These are phyloP conservation scores for Pilasporangium apinafurcum DNA, from an alignment of 352 stramenopile species.

Conservation along the genomic window DNA sequence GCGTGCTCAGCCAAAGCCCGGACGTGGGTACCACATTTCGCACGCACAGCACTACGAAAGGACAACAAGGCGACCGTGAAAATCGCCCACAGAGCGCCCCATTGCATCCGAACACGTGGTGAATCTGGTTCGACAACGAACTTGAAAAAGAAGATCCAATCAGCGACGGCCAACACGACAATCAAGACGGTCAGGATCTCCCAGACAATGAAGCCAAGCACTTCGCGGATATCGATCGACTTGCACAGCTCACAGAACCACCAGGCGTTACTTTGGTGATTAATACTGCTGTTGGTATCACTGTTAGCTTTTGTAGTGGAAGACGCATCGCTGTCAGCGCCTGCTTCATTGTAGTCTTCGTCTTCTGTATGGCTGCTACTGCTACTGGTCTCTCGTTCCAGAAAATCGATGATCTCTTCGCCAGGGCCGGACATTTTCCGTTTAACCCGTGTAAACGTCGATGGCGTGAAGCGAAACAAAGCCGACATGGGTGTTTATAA, in stretches of 20 bases:
- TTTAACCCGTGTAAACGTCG: too few species aligned
- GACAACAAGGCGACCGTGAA: conserved; percentile 8
- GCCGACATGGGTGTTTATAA: too few species aligned
- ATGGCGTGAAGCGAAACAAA: too few species aligned
- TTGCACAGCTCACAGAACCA: conserved; percentile 4
- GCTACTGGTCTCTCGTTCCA: too few species aligned
- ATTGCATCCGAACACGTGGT: conserved; percentile 3
- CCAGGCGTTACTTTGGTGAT: too few species aligned
- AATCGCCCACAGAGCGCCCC: conserved; percentile 9
- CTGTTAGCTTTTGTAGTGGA: too few species aligned
- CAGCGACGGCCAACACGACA: conserved; percentile 13
- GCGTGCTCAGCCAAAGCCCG: conserved; percentile 15
- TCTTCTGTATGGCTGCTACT: too few species aligned
- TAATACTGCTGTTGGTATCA: too few species aligned
- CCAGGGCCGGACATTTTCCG: too few species aligned
- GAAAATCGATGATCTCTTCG: too few species aligned
- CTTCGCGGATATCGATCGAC: conserved; percentile 9
- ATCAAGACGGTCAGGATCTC: conserved; percentile 11
- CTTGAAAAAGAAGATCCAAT: conserved; percentile 23
- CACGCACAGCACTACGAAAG: conserved; percentile 6
- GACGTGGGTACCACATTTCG: conserved; percentile 9
- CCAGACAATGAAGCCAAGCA: conserved; percentile 13
- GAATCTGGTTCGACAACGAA: conserved; percentile 17
- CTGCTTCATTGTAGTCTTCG: too few species aligned
- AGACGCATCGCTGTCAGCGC: too few species aligned